Evolutionary conservation across 2,329 filamentous ascomycete genomes (phyloP).

Genomic region (Alternaria sp.): DNA sequence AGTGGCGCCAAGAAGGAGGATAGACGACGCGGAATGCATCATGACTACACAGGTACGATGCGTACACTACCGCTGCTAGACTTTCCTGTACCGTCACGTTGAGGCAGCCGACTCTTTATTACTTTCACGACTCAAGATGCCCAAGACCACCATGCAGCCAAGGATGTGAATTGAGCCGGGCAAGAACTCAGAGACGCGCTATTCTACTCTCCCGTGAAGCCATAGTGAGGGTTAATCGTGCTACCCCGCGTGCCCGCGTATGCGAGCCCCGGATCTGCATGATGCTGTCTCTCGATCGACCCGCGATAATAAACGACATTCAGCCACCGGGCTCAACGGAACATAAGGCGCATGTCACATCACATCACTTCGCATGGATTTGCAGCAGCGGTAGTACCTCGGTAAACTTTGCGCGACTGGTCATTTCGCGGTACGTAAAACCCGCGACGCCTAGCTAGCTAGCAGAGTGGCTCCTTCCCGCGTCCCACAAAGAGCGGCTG

Average conservation of each 20-base stretch:
- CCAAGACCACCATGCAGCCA: background rate
- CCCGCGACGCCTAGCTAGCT: too few species aligned
- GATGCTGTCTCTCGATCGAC: conserved; percentile 3
- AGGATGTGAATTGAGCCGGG: background rate
- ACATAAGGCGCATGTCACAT: background rate
- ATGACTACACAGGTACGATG: background rate
- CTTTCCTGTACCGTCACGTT: too few species aligned
- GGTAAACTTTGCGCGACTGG: background rate
- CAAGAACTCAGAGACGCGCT: background rate
- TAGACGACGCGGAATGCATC: conserved; percentile 5
- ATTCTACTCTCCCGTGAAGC: background rate
- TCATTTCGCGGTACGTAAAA: background rate
- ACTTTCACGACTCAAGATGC: background rate
- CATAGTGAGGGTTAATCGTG: background rate
- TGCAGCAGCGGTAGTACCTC: background rate
- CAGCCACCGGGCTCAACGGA: conserved; percentile 13
- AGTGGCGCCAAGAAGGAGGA: conserved; percentile 3
- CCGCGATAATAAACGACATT: conserved; percentile 11
- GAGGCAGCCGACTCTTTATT: background rate
- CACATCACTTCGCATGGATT: background rate
- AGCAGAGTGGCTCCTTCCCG: background rate
- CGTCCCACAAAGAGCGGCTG: background rate
- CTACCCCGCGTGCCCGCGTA: conserved; percentile 11
- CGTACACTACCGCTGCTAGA: background rate
- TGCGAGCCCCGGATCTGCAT: conserved; percentile 1